Percentiles rank a stretch among this genome's conserved stretches.
Conservation (phyloP, 73 alveolate species). For the Paramecium bursaria region DNA sequence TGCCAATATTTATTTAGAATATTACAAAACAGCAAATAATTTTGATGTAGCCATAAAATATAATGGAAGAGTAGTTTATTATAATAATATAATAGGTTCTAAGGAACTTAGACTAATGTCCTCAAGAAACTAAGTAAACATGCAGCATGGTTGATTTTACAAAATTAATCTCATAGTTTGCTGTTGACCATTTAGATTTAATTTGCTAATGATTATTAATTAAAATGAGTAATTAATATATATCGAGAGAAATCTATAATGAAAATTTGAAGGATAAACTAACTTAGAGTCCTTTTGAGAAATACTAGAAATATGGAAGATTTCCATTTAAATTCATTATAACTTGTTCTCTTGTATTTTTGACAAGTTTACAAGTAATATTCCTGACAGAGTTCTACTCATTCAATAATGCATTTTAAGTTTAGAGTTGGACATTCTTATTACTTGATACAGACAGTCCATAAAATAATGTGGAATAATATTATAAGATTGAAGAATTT, state of each 20-base stretch:
- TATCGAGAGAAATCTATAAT: slow-evolving; percentile 13
- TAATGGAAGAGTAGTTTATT: too few relatives aligned
- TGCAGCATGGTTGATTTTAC: too few relatives aligned
- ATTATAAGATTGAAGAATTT: slow-evolving; percentile 7
- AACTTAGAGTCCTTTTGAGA: slow-evolving; percentile 39
- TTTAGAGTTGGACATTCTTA: background rate
- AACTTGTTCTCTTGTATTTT: slow-evolving; percentile 12
- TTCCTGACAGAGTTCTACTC: slow-evolving; percentile 12
- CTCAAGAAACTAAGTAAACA: too few relatives aligned
- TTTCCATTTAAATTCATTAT: slow-evolving; percentile 42
- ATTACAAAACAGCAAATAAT: too few relatives aligned
- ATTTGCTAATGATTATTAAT: too few relatives aligned
- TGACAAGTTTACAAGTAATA: slow-evolving; percentile 23
- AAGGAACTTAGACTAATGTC: too few relatives aligned
- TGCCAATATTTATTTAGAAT: too few relatives aligned
- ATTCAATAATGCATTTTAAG: background rate
- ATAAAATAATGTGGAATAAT: background rate
- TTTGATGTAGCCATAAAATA: too few relatives aligned
- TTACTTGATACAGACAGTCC: slow-evolving; percentile 41
- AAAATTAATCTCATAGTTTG: too few relatives aligned
- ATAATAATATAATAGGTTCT: too few relatives aligned
- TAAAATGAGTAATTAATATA: too few relatives aligned
- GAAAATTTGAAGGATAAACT: slow-evolving; percentile 52
- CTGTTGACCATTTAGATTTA: too few relatives aligned
- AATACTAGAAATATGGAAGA: slow-evolving; percentile 45